Percentiles rank a stretch among this genome's conserved stretches.
These are phyloP conservation scores for Penicillium simplicissimum DNA, from an alignment of 495 filamentous ascomycete genomes.

Conservation along the genomic window DNA sequence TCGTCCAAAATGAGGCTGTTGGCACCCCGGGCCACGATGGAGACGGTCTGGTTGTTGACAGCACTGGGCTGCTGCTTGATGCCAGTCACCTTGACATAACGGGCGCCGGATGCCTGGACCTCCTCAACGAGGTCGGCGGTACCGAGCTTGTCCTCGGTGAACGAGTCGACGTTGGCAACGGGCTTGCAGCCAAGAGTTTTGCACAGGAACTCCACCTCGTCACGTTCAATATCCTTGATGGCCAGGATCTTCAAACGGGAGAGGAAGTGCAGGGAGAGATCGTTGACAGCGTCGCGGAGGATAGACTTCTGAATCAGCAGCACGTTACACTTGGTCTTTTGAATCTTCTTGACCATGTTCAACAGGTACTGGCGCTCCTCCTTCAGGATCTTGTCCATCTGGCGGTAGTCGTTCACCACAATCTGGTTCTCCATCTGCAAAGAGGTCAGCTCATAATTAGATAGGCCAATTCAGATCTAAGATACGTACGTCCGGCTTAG, in stretches of 20 bases:
- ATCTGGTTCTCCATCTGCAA: constrained; percentile 97
- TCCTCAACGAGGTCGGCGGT: constrained; percentile 95
- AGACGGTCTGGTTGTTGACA: constrained; percentile 80
- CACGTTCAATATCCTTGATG: constrained; percentile 96
- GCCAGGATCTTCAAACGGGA: constrained; percentile 93
- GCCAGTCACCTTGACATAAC: constrained; percentile 92
- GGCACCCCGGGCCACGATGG: constrained; percentile 89
- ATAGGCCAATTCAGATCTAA: background rate
- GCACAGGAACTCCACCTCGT: constrained; percentile 99
- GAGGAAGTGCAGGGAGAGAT: constrained; percentile 94
- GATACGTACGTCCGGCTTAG: constrained; percentile 85
- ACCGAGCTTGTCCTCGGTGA: constrained; percentile 98
- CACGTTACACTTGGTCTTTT: constrained; percentile 99
- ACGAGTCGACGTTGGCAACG: constrained; percentile 97
- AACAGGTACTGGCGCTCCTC: constrained; percentile 97
- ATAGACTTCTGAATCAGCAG: constrained; percentile 98
- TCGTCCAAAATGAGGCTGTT: constrained; percentile 95
- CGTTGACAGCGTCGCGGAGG: constrained; percentile 95
- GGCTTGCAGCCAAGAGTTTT: constrained; percentile 98
- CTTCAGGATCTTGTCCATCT: constrained; percentile 99
- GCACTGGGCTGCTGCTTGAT: constrained; percentile 60
- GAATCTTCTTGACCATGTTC: constrained; percentile 99
- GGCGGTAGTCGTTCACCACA: constrained; percentile 96
- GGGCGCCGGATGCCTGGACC: constrained; percentile 78
- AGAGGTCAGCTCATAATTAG: background rate